Percentiles rank a stretch among this genome's conserved stretches.
phyloP scores from a whole-genome alignment of 192 early-diverging fungal species.

The Diversispora epigaea region DNA sequence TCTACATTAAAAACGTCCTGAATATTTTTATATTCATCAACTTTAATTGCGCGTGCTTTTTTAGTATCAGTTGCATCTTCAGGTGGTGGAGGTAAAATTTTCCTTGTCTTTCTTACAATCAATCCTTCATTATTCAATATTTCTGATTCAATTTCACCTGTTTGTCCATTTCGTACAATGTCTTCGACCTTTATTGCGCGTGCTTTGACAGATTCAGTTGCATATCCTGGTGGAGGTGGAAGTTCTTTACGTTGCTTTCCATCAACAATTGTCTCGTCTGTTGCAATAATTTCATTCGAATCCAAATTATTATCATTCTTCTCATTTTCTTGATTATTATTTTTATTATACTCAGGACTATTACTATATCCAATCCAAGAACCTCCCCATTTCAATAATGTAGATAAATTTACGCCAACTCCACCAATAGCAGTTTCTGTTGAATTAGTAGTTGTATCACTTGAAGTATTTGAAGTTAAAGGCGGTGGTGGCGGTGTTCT shows the following conservation, averaged over 20 bases:
- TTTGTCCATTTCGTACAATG: neutral
- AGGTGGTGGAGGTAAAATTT: neutral
- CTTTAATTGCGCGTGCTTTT: neutral
- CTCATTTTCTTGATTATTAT: too few species aligned
- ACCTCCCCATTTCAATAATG: conserved; percentile 23
- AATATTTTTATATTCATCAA: neutral
- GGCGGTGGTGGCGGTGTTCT: neutral
- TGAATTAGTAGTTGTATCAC: neutral
- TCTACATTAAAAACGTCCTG: too few species aligned
- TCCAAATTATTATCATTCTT: too few species aligned
- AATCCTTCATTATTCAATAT: neutral
- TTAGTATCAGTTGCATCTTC: neutral
- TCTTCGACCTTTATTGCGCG: too few species aligned
- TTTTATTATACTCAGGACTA: neutral
- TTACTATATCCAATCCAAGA: conserved; percentile 18
- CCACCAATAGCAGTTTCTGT: neutral
- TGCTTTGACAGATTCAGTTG: too few species aligned
- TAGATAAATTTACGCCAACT: conserved; percentile 10
- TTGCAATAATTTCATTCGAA: neutral
- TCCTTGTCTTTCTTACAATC: neutral
- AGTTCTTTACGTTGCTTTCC: neutral
- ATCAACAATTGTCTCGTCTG: neutral
- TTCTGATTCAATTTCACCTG: neutral
- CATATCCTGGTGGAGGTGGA: neutral
- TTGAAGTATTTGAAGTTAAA: too few species aligned